Percentiles rank a stretch among this genome's conserved stretches.
These are phyloP conservation scores for Rhexocercosporidium sp. DNA, from an alignment of 2,329 filamentous ascomycete species.

Conservation along the genomic window DNA sequence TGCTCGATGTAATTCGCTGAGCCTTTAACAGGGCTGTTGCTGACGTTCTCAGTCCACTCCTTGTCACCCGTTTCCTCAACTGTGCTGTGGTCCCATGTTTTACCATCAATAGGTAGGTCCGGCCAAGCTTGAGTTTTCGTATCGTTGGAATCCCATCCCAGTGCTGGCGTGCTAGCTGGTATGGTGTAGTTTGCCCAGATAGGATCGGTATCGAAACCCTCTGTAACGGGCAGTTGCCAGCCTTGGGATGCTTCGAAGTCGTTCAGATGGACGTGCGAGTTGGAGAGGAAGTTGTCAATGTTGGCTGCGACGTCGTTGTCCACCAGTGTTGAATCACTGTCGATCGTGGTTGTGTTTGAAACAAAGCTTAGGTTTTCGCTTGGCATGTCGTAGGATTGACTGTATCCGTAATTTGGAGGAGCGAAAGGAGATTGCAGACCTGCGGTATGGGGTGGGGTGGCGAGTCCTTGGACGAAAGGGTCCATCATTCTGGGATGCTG, in stretches of 20 bases:
- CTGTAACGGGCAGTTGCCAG: slow-evolving; percentile 25
- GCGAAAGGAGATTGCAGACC: slow-evolving; percentile 47
- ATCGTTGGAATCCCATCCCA: slow-evolving; percentile 21
- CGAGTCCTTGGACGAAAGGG: slow-evolving; percentile 57
- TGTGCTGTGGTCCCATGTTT: slow-evolving; percentile 1
- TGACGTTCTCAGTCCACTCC: slow-evolving; percentile 12
- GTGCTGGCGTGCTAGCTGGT: slow-evolving; percentile 21
- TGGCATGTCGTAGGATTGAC: slow-evolving; percentile 29
- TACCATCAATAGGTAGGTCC: slow-evolving; percentile 13
- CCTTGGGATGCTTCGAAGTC: slow-evolving; percentile 17
- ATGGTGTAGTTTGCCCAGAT: slow-evolving; percentile 29
- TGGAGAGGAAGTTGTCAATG: slow-evolving; percentile 31
- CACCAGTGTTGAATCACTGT: slow-evolving; percentile 41
- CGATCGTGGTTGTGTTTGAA: slow-evolving; percentile 41
- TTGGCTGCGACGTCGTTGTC: slow-evolving; percentile 26
- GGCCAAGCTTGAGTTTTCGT: slow-evolving; percentile 23
- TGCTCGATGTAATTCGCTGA: slow-evolving; percentile 21
- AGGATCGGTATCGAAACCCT: slow-evolving; percentile 27
- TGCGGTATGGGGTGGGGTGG: slow-evolving; percentile 62
- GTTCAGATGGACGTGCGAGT: slow-evolving; percentile 20
- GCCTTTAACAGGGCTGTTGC: slow-evolving; percentile 10
- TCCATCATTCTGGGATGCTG: slow-evolving; percentile 50
- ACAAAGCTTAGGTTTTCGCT: slow-evolving; percentile 46
- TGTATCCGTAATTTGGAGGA: slow-evolving; percentile 25
- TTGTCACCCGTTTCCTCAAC: slow-evolving; percentile 17